Evolutionary conservation across 192 early-diverging fungal species (phyloP).

Genomic region (Pecoramyces ruminantium): DNA sequence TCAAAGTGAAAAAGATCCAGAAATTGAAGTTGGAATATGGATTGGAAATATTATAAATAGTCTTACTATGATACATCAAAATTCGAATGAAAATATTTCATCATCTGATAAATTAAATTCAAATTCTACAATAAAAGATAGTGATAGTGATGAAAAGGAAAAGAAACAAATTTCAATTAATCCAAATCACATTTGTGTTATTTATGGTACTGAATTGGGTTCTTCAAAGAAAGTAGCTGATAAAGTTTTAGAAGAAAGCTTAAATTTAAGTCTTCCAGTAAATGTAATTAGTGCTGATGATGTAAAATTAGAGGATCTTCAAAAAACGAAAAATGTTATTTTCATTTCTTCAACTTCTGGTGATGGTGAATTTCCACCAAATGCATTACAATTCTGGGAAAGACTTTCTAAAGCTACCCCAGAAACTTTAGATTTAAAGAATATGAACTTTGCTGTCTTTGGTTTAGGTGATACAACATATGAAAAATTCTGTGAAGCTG

Average conservation of each 20-base stretch:
- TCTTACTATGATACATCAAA: neutral
- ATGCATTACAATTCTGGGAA: slow-evolving; percentile 79
- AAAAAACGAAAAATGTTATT: slow-evolving; percentile 57
- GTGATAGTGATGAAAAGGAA: too few relatives aligned
- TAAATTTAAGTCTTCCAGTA: slow-evolving; percentile 51
- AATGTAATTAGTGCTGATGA: slow-evolving; percentile 63
- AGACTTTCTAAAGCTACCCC: slow-evolving; percentile 38
- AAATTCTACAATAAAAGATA: too few relatives aligned
- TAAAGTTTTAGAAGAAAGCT: slow-evolving; percentile 61
- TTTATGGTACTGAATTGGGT: slow-evolving; percentile 85
- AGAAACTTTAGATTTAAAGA: slow-evolving; percentile 38
- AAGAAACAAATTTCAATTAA: neutral
- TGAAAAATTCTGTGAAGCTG: neutral
- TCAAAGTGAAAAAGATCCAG: neutral
- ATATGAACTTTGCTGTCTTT: slow-evolving; percentile 65
- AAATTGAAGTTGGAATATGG: neutral
- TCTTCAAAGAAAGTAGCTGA: slow-evolving; percentile 72
- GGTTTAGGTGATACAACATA: slow-evolving; percentile 57
- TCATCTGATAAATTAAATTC: too few relatives aligned
- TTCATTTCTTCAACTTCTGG: slow-evolving; percentile 75
- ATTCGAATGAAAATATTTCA: neutral
- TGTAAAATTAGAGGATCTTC: slow-evolving; percentile 55
- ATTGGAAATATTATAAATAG: neutral
- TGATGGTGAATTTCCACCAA: slow-evolving; percentile 91
- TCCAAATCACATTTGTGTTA: slow-evolving; percentile 15